Evolutionary conservation across 805 yeast species (phyloP).

Genomic region (Millerozyma acaciae): DNA sequence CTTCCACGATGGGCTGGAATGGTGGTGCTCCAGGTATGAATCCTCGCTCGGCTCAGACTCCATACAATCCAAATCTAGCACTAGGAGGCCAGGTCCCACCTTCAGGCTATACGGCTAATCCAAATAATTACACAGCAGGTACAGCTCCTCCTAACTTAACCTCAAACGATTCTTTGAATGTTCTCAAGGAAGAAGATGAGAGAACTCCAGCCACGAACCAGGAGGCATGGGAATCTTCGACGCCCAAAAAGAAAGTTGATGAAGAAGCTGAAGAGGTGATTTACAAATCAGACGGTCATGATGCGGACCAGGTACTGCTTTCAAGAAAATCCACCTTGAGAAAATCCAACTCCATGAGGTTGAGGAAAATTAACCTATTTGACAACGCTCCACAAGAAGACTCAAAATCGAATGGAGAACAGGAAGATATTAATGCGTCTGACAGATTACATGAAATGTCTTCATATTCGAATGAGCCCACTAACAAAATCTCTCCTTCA

Average conservation of each 20-base stretch:
- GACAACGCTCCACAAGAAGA: constrained; percentile 12
- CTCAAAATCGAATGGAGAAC: too few relatives aligned
- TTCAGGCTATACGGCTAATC: too few relatives aligned
- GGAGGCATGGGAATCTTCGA: neutral
- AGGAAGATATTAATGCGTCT: too few relatives aligned
- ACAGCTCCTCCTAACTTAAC: too few relatives aligned
- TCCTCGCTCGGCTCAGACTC: too few relatives aligned
- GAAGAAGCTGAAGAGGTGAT: constrained; percentile 26
- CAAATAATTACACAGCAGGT: constrained; percentile 2
- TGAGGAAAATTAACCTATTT: constrained; percentile 38
- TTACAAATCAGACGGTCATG: constrained; percentile 28
- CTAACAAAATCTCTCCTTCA: constrained; percentile 11
- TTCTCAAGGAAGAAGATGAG: constrained; percentile 33
- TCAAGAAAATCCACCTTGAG: constrained; percentile 40
- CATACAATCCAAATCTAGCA: neutral
- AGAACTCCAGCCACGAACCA: neutral
- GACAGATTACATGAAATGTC: neutral
- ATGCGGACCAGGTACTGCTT: constrained; percentile 18
- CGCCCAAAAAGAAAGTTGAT: constrained; percentile 6
- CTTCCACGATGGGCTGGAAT: too few relatives aligned
- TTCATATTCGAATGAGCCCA: neutral
- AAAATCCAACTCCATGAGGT: constrained; percentile 38
- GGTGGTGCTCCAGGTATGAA: too few relatives aligned
- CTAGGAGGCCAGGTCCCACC: neutral
- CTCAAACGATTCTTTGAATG: constrained; percentile 32